Evolutionary conservation across 2,329 filamentous ascomycete species (phyloP), one percentile per base, ranked within the genome.

Genomic region (Paracamarosporium sp.): DNA sequence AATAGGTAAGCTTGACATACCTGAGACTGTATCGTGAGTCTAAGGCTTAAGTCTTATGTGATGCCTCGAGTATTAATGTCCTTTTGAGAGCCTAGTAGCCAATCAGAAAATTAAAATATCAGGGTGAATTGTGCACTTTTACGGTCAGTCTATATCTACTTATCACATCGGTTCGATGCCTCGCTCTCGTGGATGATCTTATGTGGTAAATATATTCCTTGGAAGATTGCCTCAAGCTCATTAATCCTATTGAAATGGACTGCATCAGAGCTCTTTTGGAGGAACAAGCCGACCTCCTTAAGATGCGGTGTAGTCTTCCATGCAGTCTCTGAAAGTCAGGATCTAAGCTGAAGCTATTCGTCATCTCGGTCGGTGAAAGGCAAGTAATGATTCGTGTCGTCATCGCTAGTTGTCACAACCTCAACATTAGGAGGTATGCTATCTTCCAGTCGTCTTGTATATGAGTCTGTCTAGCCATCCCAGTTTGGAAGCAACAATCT

Each of bases 401-500:
- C 46, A 17, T 50, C 28, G 20, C 22, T 50, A 13, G 36, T 22
- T 25, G 46, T 50, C 46, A 50, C 46, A 11, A 50, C n/a, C 46
- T 50, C 46, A 50, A 50, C 46, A 36, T 50, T 50, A 35, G 46
- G 46, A 24, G 46, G 46, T 28, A 50, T 50, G 17, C 46, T 50
- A 17, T 50, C 46, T 25, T 50, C 46, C 30, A 50, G 3, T 36
- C 46, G 30, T 50, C 12, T 28, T 41, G 22, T 41, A 41, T 24
- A 3, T 12, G 22, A 44, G 13, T 33, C 46, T 9, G 13, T 50
- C 9, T 22, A 24, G 41, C 12, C n/a, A 25, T 50, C 28, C n/a
- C n/a, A 22, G 33, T 44, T 24, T 44, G 22, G 11, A 44, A 44
- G 41, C 22, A 44, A 28, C 22, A 44, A 24, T 44, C 17, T 15